A percentile compares a stretch with the other conserved stretches of the same genome.
These are phyloP conservation scores for Tulasnella sp. DNA, from an alignment of 768 basidiomycete species.

Conservation along the genomic window DNA sequence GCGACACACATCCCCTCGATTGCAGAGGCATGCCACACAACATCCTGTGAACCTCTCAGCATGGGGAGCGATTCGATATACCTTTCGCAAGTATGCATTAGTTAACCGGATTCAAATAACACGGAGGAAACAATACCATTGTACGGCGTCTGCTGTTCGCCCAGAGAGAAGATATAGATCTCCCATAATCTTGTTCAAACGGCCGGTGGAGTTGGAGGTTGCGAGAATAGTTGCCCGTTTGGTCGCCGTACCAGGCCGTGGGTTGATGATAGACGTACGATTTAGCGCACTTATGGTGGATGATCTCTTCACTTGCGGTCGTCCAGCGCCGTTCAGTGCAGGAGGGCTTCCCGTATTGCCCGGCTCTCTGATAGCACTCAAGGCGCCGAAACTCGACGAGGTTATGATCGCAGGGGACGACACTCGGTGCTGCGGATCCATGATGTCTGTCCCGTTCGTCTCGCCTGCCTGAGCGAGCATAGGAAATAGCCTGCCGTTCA, in stretches of 20 bases:
- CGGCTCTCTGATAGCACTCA: not conserved
- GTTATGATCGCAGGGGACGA: not conserved
- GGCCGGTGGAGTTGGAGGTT: constrained; percentile 66
- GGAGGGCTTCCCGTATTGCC: not conserved
- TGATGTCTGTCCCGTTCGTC: not conserved
- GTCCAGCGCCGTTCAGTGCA: not conserved
- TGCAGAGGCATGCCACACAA: constrained; percentile 81
- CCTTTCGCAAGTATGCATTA: constrained; percentile 33
- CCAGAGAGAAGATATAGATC: constrained; percentile 85
- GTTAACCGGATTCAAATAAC: not conserved
- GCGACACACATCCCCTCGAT: constrained; percentile 78
- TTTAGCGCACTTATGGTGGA: not conserved
- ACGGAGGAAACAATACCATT: constrained; percentile 47
- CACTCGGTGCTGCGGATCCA: not conserved
- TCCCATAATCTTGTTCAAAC: constrained; percentile 78
- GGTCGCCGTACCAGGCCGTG: constrained; percentile 28
- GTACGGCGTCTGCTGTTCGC: constrained; percentile 66
- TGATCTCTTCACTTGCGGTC: not conserved
- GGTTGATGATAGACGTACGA: not conserved
- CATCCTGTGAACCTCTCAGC: constrained; percentile 65
- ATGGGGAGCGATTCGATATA: constrained; percentile 75
- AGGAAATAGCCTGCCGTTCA: constrained; percentile 33
- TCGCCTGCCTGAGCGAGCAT: constrained; percentile 21
- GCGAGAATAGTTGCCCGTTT: constrained; percentile 56
- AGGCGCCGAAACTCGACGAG: not conserved